These are phyloP conservation scores for Sonneratia alba DNA, from an alignment of 345 rosid genomes.

Conservation along the genomic window DNA sequence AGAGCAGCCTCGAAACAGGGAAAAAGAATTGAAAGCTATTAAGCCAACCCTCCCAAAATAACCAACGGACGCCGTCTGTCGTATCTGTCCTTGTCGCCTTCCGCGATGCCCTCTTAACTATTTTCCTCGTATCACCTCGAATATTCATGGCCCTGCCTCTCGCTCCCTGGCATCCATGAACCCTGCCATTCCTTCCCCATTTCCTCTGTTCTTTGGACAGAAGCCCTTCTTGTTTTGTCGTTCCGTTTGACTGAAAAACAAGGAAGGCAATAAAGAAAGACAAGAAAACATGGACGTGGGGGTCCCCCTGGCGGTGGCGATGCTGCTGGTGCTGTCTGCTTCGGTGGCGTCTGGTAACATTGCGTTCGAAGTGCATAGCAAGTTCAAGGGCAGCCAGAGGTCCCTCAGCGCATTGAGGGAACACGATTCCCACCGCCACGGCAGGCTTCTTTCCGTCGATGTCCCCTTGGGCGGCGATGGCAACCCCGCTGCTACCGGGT, in stretches of 20 bases:
- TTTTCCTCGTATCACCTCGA: background rate
- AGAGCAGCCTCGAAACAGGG: background rate
- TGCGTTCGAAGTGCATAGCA: conserved; percentile 52
- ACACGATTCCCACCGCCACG: conserved; percentile 66
- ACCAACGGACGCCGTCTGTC: background rate
- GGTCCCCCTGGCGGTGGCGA: conserved; percentile 13
- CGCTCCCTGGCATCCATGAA: background rate
- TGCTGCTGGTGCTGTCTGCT: conserved; percentile 12
- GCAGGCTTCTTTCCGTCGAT: conserved; percentile 53
- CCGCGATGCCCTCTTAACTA: background rate
- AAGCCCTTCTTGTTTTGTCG: background rate
- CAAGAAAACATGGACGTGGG: conserved; percentile 22
- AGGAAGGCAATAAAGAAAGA: background rate
- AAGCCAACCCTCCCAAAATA: background rate
- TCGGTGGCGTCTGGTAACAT: conserved; percentile 24
- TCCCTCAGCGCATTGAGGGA: conserved; percentile 37
- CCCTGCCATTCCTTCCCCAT: background rate
- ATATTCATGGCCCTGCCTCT: background rate
- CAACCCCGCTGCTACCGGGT: conserved; percentile 67
- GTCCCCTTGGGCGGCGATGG: conserved; percentile 75
- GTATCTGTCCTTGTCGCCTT: background rate
- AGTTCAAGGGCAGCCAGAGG: conserved; percentile 40
- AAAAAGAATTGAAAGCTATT: background rate
- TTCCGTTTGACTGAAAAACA: background rate
- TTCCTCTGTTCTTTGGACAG: background rate